Evolutionary conservation across 805 yeast species (phyloP), one percentile per base, ranked within the genome.

Genomic region (Wickerhamomyces subpelliculosus): DNA sequence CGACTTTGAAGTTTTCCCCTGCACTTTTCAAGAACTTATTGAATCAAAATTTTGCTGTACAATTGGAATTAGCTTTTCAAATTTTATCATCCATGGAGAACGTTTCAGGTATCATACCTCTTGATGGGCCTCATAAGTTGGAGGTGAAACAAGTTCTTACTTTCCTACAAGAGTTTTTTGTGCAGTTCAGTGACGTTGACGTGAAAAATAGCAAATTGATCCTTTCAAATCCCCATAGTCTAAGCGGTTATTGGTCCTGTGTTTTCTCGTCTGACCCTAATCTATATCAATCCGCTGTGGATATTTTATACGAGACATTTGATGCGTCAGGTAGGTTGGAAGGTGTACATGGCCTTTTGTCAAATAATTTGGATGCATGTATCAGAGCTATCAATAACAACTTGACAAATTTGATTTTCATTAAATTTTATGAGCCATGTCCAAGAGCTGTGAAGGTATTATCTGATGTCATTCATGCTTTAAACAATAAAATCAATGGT

Each of bases 241-340:
- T 81, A 34, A 54, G 57, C n/a, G 83, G 89, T 0, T 69, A 84
- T 39, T 83, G 94, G 85, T 70, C 87, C 1, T 78, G 85, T 52
- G 62, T 85, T 3, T 75, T 86, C 38, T 76, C 89, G 1, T 76
- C 88, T 0, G 66, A 72, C 35, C 64, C 64, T 18, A 62, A 60
- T 14, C 58, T 81, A 4, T 81, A 79, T 42, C 87, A 85, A 52
- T 70, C 80, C 1, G 82, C 89, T 1, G 70, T 84, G 6, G 81
- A 81, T 44, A 67, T 86, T 17, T 55, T 88, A 4, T 81, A 83
- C 49, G 90, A 84, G 46, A 75, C 84, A 0, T 83, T 75, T 56
- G 94, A 87, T 55, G 84, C 80, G 12, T 79, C 76, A 39, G 96
- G 89, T 14, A 72, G 96, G 50, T 61, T 75, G 26, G 95, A 84